These are phyloP conservation scores for Curvularia hawaiiensis DNA, from an alignment of 2,329 filamentous ascomycete species.

Conservation along the genomic window DNA sequence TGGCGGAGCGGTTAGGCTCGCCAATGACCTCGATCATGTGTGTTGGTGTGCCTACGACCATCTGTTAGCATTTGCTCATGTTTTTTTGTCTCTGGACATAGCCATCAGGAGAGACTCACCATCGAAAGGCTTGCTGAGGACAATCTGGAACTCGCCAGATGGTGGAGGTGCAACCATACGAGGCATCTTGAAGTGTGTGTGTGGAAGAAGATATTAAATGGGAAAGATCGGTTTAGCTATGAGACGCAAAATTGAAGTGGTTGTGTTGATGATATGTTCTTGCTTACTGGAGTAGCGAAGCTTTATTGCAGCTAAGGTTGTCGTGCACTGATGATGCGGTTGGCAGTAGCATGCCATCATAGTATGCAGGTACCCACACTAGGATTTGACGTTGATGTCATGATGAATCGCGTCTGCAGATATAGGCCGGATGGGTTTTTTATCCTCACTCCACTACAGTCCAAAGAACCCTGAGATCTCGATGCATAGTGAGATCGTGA, in stretches of 20 bases:
- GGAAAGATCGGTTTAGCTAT: neutral
- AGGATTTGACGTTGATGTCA: constrained; percentile 15
- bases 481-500: neutral
- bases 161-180: constrained; percentile 70
- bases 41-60: constrained; percentile 22
- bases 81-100: too few relatives aligned
- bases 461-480: neutral
- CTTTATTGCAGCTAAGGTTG: neutral
- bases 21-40: constrained; percentile 49
- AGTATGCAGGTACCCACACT: constrained; percentile 10
- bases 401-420: constrained; percentile 15
- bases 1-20: constrained; percentile 48
- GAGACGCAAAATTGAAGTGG: neutral
- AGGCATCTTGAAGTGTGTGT: constrained; percentile 23
- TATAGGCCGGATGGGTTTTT: constrained; percentile 1
- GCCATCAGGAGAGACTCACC: constrained; percentile 25
- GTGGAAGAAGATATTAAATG: too few relatives aligned
- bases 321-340: neutral
- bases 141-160: constrained; percentile 78
- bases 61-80: constrained; percentile 4
- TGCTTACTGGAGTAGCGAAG: neutral
- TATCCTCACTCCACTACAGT: neutral
- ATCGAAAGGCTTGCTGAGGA: constrained; percentile 28
- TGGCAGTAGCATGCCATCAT: constrained; percentile 10
- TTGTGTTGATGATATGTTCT: neutral